phyloP scores from a whole-genome alignment of 352 stramenopile genomes.

The Globisporangium cylindrosporum region DNA sequence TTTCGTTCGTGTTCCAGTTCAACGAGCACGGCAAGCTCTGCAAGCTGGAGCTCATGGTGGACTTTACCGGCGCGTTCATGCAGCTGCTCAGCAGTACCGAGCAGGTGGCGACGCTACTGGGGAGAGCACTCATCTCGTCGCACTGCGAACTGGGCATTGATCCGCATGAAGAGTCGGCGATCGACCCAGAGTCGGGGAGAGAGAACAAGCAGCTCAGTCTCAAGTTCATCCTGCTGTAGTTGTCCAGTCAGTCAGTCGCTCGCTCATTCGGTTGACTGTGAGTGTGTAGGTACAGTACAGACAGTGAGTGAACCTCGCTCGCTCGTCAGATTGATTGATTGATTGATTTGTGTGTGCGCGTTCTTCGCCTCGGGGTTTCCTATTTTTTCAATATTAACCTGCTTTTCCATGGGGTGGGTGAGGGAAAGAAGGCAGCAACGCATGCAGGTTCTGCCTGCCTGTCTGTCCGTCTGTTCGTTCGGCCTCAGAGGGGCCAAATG shows the following conservation, averaged over 20 bases:
- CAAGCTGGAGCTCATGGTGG: conserved; percentile 56
- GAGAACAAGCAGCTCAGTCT: conserved; percentile 69
- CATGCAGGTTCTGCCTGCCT: background rate
- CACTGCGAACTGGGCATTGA: conserved; percentile 59
- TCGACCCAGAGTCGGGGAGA: conserved; percentile 23
- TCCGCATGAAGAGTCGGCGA: conserved; percentile 35
- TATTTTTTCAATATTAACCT: background rate
- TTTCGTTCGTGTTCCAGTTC: conserved; percentile 53
- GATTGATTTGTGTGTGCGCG: background rate
- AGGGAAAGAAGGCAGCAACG: background rate
- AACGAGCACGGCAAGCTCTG: conserved; percentile 40
- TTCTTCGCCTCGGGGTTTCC: background rate
- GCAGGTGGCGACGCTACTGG: conserved; percentile 35
- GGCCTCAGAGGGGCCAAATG: background rate
- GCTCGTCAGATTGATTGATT: background rate
- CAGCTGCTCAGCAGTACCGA: conserved; percentile 32
- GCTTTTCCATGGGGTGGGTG: background rate
- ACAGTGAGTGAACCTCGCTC: background rate
- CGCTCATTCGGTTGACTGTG: too few species aligned
- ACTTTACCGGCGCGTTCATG: conserved; percentile 58
- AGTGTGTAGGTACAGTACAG: conserved; percentile 3
- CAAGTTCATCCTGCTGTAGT: conserved; percentile 68
- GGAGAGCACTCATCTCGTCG: conserved; percentile 48
- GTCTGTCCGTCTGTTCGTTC: background rate
- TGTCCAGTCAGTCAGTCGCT: too few species aligned